Conservation (phyloP, 495 filamentous ascomycete species). For the Hypomontagnella monticulosa region DNA sequence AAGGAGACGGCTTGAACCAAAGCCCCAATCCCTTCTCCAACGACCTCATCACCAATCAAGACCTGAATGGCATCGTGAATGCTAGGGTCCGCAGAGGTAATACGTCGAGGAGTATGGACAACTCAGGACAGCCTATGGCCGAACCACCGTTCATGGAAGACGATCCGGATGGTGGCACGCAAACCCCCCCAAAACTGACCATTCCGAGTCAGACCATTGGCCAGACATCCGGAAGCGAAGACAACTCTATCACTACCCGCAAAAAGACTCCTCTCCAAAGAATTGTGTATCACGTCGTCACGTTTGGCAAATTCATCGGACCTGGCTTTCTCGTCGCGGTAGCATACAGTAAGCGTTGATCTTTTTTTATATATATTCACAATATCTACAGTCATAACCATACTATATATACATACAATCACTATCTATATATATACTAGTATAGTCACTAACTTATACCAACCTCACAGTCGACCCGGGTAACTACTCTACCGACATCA, state of each 20-base stretch:
- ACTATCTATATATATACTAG: background rate
- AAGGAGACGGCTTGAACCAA: slow-evolving; percentile 65
- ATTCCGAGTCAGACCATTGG: slow-evolving; percentile 27
- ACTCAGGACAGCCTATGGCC: slow-evolving; percentile 40
- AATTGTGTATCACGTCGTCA: slow-evolving; percentile 58
- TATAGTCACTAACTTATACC: slow-evolving; percentile 19
- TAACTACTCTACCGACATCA: slow-evolving; percentile 87
- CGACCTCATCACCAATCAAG: slow-evolving; percentile 66
- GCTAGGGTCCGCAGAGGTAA: slow-evolving; percentile 47
- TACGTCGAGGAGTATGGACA: slow-evolving; percentile 35
- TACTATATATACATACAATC: no score
- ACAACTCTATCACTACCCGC: slow-evolving; percentile 17
- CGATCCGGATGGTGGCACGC: slow-evolving; percentile 23
- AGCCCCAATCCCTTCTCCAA: slow-evolving; percentile 62
- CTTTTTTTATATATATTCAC: background rate
- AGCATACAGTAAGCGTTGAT: slow-evolving; percentile 60
- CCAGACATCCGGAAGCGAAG: slow-evolving; percentile 12
- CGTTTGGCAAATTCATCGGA: slow-evolving; percentile 80
- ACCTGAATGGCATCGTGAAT: slow-evolving; percentile 67
- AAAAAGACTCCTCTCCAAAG: slow-evolving; percentile 37
- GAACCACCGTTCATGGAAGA: slow-evolving; percentile 28
- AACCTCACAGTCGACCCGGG: slow-evolving; percentile 76
- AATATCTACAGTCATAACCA: background rate
- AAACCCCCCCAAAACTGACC: slow-evolving; percentile 14
- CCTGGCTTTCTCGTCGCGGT: slow-evolving; percentile 88